Base-by-base conservation (phyloP, 768 basidiomycete genomes). In the Baorangia bicolor region DNA sequence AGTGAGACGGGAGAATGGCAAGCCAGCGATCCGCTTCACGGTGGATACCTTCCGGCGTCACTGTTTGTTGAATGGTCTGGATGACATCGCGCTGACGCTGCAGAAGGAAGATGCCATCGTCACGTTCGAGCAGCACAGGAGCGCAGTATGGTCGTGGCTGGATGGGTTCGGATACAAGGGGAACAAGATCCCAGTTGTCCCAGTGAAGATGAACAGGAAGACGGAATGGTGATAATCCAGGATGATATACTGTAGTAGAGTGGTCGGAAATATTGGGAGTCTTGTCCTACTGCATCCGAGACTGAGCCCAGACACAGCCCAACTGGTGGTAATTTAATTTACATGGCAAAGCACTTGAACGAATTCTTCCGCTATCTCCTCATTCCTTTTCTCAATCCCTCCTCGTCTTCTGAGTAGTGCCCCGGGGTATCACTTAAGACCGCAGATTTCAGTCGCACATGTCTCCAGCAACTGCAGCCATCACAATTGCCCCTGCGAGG, bases 71-170 rank as follows among this genome's bases (percentile, higher is more conserved):
- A 94, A 99, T 66, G 97, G 97, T 31, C 76, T 98, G 61, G 97
- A 99, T 71, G 97, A 98, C 67, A 96, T 99, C 59, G 94, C 89
- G 40, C 77, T 99, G 73, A 99, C 97, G 41, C 77, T 99, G 78
- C 86, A 92, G 71, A 87, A 86, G 69, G 85, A 78, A 31, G 75
- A 75, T 11, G 70, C 79, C n/a, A 97, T 99, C 60, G 77, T 80
- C 56, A 63, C 71, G 40, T 99, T 98, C 64, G 97, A 99, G 80
- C 67, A 80, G 66, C 81, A 81, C 64, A 74, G 97, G 61, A 88
- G 85, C 27, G 76, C 83, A 65, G 69, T 76, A 55, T 98, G 94
- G 94, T 91, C 97, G 6, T 99, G 97, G 97, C 74, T 98, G 69
- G 92, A 99, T 67, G 97, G 96, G 34, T 90, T 96, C 58, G 94